Percentiles rank a stretch among this genome's conserved stretches.
These are phyloP conservation scores for Tilletia walkeri DNA, from an alignment of 1,284 basidiomycete species.

Conservation along the genomic window DNA sequence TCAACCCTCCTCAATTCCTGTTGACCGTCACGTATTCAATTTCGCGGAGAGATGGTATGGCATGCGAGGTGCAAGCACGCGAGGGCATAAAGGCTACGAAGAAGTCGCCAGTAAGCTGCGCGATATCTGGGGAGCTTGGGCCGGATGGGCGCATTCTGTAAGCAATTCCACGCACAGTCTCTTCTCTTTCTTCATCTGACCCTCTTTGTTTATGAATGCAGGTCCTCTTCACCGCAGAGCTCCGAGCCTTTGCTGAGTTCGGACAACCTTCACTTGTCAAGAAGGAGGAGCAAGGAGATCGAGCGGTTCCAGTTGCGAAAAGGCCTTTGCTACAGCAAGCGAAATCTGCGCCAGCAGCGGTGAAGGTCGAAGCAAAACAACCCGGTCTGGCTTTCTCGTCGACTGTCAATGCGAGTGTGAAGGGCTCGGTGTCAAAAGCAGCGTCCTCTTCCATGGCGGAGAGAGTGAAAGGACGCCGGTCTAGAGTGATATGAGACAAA, in stretches of 20 bases:
- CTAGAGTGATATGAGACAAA: background rate
- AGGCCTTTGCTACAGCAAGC: too few species aligned
- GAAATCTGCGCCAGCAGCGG: too few species aligned
- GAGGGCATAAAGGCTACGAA: conserved; percentile 42
- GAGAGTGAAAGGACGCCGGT: conserved; percentile 2
- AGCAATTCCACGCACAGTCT: conserved; percentile 9
- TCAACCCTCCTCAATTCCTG: conserved; percentile 60
- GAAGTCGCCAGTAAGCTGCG: conserved; percentile 47
- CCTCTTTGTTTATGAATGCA: background rate
- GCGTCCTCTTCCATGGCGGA: background rate
- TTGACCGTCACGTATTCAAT: conserved; percentile 52
- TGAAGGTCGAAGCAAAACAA: background rate
- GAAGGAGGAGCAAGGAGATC: conserved; percentile 29
- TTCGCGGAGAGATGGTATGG: conserved; percentile 53
- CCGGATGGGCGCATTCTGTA: conserved; percentile 54
- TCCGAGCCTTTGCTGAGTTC: conserved; percentile 43
- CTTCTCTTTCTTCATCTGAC: background rate
- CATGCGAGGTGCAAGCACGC: conserved; percentile 28
- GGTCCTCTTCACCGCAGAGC: conserved; percentile 49
- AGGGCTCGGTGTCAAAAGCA: background rate
- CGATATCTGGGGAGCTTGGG: conserved; percentile 50
- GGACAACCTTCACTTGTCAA: conserved; percentile 20
- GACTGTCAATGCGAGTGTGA: background rate
- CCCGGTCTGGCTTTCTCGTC: background rate
- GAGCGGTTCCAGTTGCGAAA: background rate